Percentiles rank a stretch among this genome's conserved stretches.
Evolutionary conservation across 2,329 filamentous ascomycete species (phyloP).

Genomic region (Mollisia scopiformis): DNA sequence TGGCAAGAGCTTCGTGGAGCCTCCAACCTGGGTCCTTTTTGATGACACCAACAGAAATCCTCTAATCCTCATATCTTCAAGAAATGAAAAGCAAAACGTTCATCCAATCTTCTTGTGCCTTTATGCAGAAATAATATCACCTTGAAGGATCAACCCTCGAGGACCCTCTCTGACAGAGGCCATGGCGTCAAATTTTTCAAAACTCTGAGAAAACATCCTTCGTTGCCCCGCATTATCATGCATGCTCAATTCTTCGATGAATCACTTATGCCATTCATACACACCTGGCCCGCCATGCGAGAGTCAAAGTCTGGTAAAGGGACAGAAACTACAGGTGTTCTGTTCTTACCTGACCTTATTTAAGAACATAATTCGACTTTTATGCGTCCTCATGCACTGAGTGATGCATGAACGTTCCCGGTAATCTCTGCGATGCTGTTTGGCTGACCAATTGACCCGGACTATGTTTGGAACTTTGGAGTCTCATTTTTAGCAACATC

Average conservation of each 20-base stretch:
- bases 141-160: not conserved
- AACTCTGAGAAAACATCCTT: not conserved
- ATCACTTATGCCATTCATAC: conserved; percentile 15
- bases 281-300: not conserved
- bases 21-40: not conserved
- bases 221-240: conserved; percentile 15
- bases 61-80: not conserved
- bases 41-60: not conserved
- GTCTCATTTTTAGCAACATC: conserved; percentile 1
- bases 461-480: not conserved
- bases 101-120: conserved; percentile 14
- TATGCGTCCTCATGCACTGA: conserved; percentile 17
- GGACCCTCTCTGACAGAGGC: not conserved
- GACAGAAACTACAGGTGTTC: conserved; percentile 15
- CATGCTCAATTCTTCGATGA: conserved; percentile 2
- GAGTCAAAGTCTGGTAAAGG: conserved; percentile 4
- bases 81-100: conserved; percentile 3
- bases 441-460: conserved; percentile 4
- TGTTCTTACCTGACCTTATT: conserved; percentile 11
- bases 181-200: not conserved
- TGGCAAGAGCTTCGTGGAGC: too few species aligned
- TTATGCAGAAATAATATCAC: not conserved
- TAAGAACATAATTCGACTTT: conserved; percentile 8
- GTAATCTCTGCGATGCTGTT: not conserved
- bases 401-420: conserved; percentile 9